Evolutionary conservation across 2,329 filamentous ascomycete species (phyloP).

Genomic region (Penicillium freii): DNA sequence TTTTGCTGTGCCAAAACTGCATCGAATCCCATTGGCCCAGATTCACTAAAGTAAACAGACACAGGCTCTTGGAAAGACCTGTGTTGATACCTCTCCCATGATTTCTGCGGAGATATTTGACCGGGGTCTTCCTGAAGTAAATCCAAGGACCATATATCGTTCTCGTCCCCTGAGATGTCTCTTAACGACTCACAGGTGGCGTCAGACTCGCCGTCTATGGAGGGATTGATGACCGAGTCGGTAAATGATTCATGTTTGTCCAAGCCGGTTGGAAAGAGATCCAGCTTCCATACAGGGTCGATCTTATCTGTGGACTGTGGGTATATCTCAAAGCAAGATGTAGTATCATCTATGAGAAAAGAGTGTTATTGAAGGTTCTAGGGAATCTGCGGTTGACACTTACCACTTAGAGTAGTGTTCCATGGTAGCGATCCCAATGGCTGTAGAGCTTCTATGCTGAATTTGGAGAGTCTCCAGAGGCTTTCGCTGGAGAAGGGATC

Average conservation of each 20-base stretch:
- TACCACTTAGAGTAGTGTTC: conserved; percentile 38
- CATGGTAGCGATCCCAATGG: conserved; percentile 38
- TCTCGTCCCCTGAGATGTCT: conserved; percentile 14
- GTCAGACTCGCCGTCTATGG: conserved; percentile 20
- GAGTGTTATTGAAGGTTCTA: conserved; percentile 2
- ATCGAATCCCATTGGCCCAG: conserved; percentile 41
- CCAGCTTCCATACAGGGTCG: conserved; percentile 32
- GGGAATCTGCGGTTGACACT: conserved; percentile 7
- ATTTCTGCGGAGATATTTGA: conserved; percentile 27
- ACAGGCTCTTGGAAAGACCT: conserved; percentile 31
- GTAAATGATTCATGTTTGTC: conserved; percentile 21
- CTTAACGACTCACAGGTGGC: conserved; percentile 1
- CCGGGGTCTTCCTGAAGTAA: conserved; percentile 17
- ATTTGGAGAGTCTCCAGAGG: conserved; percentile 40
- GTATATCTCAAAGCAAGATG: conserved; percentile 23
- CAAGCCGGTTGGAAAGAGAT: conserved; percentile 32
- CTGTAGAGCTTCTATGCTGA: conserved; percentile 38
- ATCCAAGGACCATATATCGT: conserved; percentile 39
- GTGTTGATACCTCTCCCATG: conserved; percentile 45
- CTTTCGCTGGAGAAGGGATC: conserved; percentile 39
- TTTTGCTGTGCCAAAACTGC: conserved; percentile 34
- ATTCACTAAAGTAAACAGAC: conserved; percentile 47
- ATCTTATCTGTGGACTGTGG: conserved; percentile 24
- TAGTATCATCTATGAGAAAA: conserved; percentile 12
- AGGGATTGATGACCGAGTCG: conserved; percentile 22